Evolutionary conservation across 2,329 filamentous ascomycete genomes (phyloP).

Genomic region (Aspergillus aculeatinus): DNA sequence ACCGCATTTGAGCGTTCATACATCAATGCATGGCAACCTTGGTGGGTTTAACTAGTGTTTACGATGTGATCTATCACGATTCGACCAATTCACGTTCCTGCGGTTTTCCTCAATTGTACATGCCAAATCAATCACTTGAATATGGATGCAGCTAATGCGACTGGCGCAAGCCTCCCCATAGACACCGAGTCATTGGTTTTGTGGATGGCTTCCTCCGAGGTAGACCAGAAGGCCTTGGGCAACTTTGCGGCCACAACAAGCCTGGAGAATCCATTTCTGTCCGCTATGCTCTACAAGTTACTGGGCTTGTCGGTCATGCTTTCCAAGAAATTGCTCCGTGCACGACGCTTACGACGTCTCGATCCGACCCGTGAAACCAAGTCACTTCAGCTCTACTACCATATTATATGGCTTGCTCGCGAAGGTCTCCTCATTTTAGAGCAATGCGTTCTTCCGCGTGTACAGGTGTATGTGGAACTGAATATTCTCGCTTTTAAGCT

Average conservation of each 20-base stretch:
- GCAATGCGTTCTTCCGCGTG: slow-evolving; percentile 79
- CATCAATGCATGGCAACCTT: neutral
- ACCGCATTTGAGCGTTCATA: neutral
- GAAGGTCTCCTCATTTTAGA: slow-evolving; percentile 89
- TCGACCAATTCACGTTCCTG: neutral
- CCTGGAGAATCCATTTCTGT: slow-evolving; percentile 74
- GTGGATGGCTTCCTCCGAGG: slow-evolving; percentile 90
- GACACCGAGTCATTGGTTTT: slow-evolving; percentile 35
- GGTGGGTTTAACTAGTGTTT: neutral
- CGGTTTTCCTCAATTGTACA: neutral
- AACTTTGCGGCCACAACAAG: slow-evolving; percentile 79
- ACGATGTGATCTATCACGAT: neutral
- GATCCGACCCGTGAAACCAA: slow-evolving; percentile 76
- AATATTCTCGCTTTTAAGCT: slow-evolving; percentile 90
- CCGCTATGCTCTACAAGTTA: slow-evolving; percentile 77
- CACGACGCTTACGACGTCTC: slow-evolving; percentile 78
- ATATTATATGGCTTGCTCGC: slow-evolving; percentile 92
- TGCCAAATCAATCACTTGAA: neutral
- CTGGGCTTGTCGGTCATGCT: slow-evolving; percentile 87
- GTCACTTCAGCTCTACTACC: slow-evolving; percentile 78
- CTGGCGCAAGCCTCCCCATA: slow-evolving; percentile 26
- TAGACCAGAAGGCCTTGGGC: slow-evolving; percentile 96
- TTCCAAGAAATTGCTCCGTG: slow-evolving; percentile 76
- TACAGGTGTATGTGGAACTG: slow-evolving; percentile 73
- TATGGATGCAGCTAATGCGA: slow-evolving; percentile 30